phyloP scores from a whole-genome alignment of 1,284 basidiomycete genomes.

The Ustilago xerochloae region DNA sequence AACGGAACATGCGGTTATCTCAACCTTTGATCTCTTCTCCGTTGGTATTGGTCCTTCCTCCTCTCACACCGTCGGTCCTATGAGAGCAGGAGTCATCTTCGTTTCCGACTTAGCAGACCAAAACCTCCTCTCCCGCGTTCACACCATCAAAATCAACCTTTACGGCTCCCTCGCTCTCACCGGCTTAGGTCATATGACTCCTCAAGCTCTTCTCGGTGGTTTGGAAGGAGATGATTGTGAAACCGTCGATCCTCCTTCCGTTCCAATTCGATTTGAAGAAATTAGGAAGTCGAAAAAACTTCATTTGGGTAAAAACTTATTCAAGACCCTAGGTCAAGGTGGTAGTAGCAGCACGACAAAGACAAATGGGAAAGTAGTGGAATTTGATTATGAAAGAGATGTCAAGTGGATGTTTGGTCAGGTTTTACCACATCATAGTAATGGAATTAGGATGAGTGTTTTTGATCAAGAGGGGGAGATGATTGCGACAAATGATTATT shows the following conservation, averaged over 20 bases:
- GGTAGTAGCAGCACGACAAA: no score
- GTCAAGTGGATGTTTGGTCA: constrained; percentile 89
- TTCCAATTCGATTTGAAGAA: constrained; percentile 75
- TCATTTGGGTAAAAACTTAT: constrained; percentile 73
- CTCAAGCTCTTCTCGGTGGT: constrained; percentile 89
- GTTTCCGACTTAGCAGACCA: constrained; percentile 76
- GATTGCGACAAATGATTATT: constrained; percentile 94
- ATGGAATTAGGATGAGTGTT: constrained; percentile 88
- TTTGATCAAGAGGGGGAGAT: constrained; percentile 84
- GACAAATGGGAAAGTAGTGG: constrained; percentile 70
- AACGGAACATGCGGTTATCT: constrained; percentile 88
- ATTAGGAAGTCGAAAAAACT: constrained; percentile 78
- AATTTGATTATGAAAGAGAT: constrained; percentile 86
- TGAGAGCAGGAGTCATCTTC: constrained; percentile 90
- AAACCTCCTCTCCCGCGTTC: constrained; percentile 78
- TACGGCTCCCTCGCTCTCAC: constrained; percentile 73
- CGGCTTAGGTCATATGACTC: constrained; percentile 94
- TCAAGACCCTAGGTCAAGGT: constrained; percentile 27
- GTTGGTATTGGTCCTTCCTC: constrained; percentile 76
- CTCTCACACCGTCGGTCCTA: constrained; percentile 80
- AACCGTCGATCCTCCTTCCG: constrained; percentile 84
- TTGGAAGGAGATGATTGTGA: constrained; percentile 78
- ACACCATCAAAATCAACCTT: constrained; percentile 85
- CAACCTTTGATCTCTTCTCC: constrained; percentile 82
- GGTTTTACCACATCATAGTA: constrained; percentile 69